Evolutionary conservation across 495 filamentous ascomycete genomes (phyloP), one percentile per base, ranked within the genome.

Genomic region (Neurospora sp.): DNA sequence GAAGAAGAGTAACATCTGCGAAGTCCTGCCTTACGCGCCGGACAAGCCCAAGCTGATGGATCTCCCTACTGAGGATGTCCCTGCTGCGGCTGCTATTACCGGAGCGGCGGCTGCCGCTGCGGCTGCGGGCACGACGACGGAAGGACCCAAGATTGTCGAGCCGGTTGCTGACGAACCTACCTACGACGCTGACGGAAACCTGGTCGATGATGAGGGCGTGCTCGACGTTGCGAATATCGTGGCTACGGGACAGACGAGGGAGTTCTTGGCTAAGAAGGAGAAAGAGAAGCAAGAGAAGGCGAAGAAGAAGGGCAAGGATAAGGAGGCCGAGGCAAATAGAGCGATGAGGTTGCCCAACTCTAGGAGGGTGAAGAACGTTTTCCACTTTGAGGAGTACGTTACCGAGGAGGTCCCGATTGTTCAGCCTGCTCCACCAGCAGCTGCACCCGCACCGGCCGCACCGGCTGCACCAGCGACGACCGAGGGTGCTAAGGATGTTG

Each of bases 141-240:
- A 86, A 28, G 81, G 74, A 38, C 76, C 81, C 0, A 81, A 77
- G 69, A 74, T 79, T 21, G 74, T 75, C 11, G 83, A 84, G 43
- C 81, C 80, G 28, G 74, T 75, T 0, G 77, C 72, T n/a, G 83
- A 86, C 40, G 88, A 86, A 2, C 85, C 88, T 5, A 91, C 90
- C 7, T 77, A 78, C 3, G 81, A 80, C 38, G 88, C 86, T 6
- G 82, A 81, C 0, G 83, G 85, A 39, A 84, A 86, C 69, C 83
- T 81, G 6, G 82, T 84, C 5, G 89, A 90, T 34, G 87, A 90
- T 11, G 96, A 99, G 71, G 96, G 96, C 3, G 92, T 96, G 5
- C 84, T 98, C 17, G 94, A 99, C 79, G 94, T 99, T 39, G 96
- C 96, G 28, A 95, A 90, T 73, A 97, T 99, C 76, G 94, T 99